Conservation (phyloP, 176 grass and related monocot genomes). For the Rhynchospora tenuis region DNA sequence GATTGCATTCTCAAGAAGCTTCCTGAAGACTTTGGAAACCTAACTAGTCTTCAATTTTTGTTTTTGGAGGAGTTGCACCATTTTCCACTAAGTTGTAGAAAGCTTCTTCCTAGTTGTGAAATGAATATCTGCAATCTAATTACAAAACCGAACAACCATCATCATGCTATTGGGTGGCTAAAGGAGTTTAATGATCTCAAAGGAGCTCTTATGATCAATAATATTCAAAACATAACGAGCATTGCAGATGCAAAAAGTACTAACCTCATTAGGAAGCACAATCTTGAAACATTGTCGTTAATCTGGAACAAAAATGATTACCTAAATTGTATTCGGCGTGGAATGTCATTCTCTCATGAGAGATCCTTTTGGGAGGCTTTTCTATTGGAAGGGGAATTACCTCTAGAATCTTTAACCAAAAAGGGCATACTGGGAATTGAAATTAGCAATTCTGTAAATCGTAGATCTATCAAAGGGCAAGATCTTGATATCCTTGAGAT, state of each 20-base stretch:
- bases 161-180: constrained; percentile 20
- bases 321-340: background rate
- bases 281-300: constrained; percentile 15
- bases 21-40: constrained; percentile 18
- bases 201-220: constrained; percentile 25
- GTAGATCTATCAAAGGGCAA: background rate
- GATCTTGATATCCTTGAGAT: background rate
- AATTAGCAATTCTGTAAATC: background rate
- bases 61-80: background rate
- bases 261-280: constrained; percentile 26
- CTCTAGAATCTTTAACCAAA: no score
- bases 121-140: background rate
- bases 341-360: background rate
- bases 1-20: constrained; percentile 10
- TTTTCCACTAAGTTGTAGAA: background rate
- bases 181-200: constrained; percentile 31
- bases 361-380: no score
- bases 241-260: constrained; percentile 19
- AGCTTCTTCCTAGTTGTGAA: constrained; percentile 25
- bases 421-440: no score
- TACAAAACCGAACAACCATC: constrained; percentile 2
- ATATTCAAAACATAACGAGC: constrained; percentile 2
- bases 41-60: constrained; percentile 20
- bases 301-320: constrained; percentile 23
- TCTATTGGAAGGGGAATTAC: no score